A percentile compares a stretch with the other conserved stretches of the same genome.
Conservation (phyloP, 2,329 filamentous ascomycete species). For the Conoideocrella luteorostrata region DNA sequence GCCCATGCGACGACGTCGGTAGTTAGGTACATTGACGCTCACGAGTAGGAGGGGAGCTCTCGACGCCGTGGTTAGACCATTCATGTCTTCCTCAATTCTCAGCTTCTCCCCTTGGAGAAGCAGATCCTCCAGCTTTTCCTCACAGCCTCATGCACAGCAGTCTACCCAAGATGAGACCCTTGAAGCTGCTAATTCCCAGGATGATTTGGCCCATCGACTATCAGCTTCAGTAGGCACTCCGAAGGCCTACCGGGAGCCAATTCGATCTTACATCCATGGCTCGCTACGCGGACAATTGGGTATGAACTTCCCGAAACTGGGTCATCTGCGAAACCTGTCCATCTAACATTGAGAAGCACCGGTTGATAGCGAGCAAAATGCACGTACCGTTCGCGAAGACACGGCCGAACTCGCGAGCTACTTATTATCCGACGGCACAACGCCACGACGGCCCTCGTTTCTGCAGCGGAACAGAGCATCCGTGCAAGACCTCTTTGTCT, state of each 20-base stretch:
- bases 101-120: constrained; percentile 44
- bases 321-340: neutral
- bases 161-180: constrained; percentile 18
- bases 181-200: constrained; percentile 17
- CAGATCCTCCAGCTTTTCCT: constrained; percentile 31
- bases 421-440: constrained; percentile 60
- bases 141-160: constrained; percentile 23
- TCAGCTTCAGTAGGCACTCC: constrained; percentile 33
- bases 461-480: constrained; percentile 30
- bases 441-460: constrained; percentile 38
- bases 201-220: constrained; percentile 20
- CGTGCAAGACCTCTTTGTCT: constrained; percentile 19
- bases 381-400: constrained; percentile 74
- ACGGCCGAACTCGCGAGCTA: constrained; percentile 83
- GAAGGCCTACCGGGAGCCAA: constrained; percentile 52
- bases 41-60: neutral
- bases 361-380: constrained; percentile 65
- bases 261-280: constrained; percentile 65
- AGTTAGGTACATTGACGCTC: constrained; percentile 12
- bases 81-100: constrained; percentile 41
- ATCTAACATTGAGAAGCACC: constrained; percentile 31
- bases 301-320: constrained; percentile 21
- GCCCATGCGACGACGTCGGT: constrained; percentile 10
- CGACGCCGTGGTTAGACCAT: neutral
- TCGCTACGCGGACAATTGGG: constrained; percentile 54